Percentiles rank a stretch among this genome's conserved stretches.
Evolutionary conservation across 225 moss, liverwort and hornwort genomes (phyloP).

Genomic region (Lunularia cruciata): DNA sequence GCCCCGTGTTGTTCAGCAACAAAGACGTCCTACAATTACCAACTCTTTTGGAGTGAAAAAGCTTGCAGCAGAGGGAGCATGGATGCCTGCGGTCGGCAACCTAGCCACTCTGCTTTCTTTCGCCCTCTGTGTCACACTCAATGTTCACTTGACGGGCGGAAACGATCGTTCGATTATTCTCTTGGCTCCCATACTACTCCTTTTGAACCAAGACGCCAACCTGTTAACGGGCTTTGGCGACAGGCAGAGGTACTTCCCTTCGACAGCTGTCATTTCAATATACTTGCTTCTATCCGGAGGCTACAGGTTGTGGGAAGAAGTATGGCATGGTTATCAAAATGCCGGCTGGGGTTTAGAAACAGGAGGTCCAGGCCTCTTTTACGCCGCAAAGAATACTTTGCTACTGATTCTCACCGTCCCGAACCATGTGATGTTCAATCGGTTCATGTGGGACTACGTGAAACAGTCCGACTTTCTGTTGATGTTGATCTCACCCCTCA

Average conservation of each 20-base stretch:
- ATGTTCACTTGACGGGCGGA: slow-evolving; percentile 86
- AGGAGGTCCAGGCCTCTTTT: slow-evolving; percentile 87
- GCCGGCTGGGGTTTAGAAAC: slow-evolving; percentile 89
- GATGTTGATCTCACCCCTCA: slow-evolving; percentile 87
- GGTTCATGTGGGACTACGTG: slow-evolving; percentile 95
- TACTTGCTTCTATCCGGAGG: slow-evolving; percentile 71
- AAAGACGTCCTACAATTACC: slow-evolving; percentile 60
- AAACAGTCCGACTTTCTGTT: slow-evolving; percentile 83
- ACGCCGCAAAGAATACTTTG: slow-evolving; percentile 75
- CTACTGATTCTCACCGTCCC: slow-evolving; percentile 65
- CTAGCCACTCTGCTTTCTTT: slow-evolving; percentile 78
- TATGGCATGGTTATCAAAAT: slow-evolving; percentile 86
- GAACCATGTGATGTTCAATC: slow-evolving; percentile 90
- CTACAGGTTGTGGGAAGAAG: slow-evolving; percentile 84
- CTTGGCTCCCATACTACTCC: slow-evolving; percentile 81
- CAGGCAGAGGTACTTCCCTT: slow-evolving; percentile 89
- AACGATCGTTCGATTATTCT: slow-evolving; percentile 78
- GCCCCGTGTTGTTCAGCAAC: slow-evolving; percentile 69
- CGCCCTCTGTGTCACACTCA: slow-evolving; percentile 71
- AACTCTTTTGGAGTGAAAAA: slow-evolving; percentile 83
- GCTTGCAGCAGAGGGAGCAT: slow-evolving; percentile 90
- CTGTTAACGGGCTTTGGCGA: slow-evolving; percentile 79
- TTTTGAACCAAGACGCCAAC: slow-evolving; percentile 90
- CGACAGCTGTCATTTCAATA: slow-evolving; percentile 67
- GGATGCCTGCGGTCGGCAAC: slow-evolving; percentile 96